phyloP scores from a whole-genome alignment of 2,329 filamentous ascomycete species.

The Xylaria sp. region DNA sequence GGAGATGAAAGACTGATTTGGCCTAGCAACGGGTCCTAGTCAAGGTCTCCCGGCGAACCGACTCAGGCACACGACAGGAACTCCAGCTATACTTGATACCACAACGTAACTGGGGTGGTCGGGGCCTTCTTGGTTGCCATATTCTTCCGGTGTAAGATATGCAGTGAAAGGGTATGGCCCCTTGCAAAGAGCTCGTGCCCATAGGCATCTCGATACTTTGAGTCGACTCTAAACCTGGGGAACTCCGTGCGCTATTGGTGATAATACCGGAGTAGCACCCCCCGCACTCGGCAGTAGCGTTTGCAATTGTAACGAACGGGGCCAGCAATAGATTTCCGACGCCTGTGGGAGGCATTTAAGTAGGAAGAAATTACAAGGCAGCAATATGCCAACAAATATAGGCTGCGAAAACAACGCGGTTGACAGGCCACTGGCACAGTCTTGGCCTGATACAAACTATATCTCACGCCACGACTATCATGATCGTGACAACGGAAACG shows the following conservation, averaged over 20 bases:
- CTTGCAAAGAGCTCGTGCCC: too few species aligned
- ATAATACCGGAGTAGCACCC: background rate
- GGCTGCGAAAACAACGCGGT: background rate
- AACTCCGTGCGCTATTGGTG: background rate
- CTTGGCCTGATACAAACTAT: background rate
- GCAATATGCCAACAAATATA: background rate
- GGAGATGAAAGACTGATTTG: constrained; percentile 12
- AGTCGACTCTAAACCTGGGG: background rate
- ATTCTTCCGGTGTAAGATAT: constrained; percentile 71
- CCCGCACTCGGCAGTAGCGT: background rate
- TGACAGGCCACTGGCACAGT: background rate
- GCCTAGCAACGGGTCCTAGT: constrained; percentile 72
- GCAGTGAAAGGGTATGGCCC: background rate
- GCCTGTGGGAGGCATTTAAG: background rate
- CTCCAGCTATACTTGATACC: constrained; percentile 77
- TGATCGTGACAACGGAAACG: background rate
- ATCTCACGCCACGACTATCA: background rate
- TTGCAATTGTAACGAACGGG: constrained; percentile 4
- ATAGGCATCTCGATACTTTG: too few species aligned
- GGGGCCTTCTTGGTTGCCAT: constrained; percentile 89
- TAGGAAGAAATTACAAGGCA: constrained; percentile 1
- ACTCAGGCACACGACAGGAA: constrained; percentile 54
- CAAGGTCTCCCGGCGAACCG: constrained; percentile 61
- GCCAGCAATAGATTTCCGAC: constrained; percentile 5
- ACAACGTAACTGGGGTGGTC: constrained; percentile 83